Evolutionary conservation across 2,329 filamentous ascomycete species (phyloP), one percentile per base, ranked within the genome.

Genomic region (Shiraia bambusicola): DNA sequence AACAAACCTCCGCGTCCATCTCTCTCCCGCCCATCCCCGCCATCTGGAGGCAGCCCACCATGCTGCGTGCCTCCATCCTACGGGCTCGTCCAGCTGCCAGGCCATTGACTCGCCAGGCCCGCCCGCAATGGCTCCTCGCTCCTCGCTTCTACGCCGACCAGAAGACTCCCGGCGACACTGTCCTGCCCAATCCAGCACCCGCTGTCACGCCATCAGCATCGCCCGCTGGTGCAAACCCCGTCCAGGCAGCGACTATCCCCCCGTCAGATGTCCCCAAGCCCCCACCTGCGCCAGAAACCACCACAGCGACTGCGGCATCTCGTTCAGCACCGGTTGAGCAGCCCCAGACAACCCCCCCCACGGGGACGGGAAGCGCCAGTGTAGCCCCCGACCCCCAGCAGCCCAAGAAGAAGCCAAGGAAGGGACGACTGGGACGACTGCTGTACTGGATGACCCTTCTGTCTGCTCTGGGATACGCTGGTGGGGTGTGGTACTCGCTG

Each of bases 401-500:
- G 14, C 63, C 73, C 22, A 82, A 76, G 56, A 49, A 49, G 56
- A 49, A 49, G 42, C 28, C 49, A 30, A 42, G 36, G 75, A 83
- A 65, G 76, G 80, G 87, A 50, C 82, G 87, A 44, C 81, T 95
- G 65, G 80, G 88, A 59, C 85, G 85, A 17, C 85, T 90, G 65
- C 72, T 96, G 43, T 72, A 91, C 53, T 87, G 87, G 40, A 71
- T 96, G 34, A 73, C 91, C 49, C 71, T 95, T 31, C 79, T 96
- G 19, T 83, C 87, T 17, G 82, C 82, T 5, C 71, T 94, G 31
- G 84, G 86, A 28, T 98, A 95, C 61, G 87, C 81, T 41, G 90
- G 90, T 52, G 90, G 92, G 55, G 84, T 96, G 40, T 95, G 87
- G 77, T 93, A 95, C 71, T 92, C 93, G 40, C 83, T 95, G 52